These are phyloP conservation scores for Pseudogymnoascus sp. DNA, from an alignment of 2,329 filamentous ascomycete species.

Conservation along the genomic window DNA sequence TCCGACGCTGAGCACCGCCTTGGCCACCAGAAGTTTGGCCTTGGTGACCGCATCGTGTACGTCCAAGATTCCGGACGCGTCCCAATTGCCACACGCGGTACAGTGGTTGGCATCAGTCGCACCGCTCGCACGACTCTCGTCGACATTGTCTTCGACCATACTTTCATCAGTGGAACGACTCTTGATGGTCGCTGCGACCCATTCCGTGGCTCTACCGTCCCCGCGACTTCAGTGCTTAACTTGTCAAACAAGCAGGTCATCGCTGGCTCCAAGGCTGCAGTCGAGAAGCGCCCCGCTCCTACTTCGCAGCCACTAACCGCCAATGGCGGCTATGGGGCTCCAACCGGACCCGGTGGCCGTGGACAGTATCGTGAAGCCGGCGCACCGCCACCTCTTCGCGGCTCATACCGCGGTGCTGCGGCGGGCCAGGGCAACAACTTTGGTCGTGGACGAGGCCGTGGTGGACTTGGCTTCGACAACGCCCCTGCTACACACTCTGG, in stretches of 20 bases:
- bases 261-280: slow-evolving; percentile 52
- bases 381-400: slow-evolving; percentile 47
- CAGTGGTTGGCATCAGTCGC: slow-evolving; percentile 88
- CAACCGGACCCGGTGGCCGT: slow-evolving; percentile 45
- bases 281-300: slow-evolving; percentile 45
- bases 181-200: slow-evolving; percentile 83
- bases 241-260: slow-evolving; percentile 75
- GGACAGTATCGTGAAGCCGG: slow-evolving; percentile 55
- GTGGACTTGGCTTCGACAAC: slow-evolving; percentile 26
- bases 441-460: slow-evolving; percentile 34
- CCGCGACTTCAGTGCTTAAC: slow-evolving; percentile 82
- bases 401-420: slow-evolving; percentile 51
- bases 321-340: slow-evolving; percentile 47
- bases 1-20: slow-evolving; percentile 90
- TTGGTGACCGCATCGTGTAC: slow-evolving; percentile 91
- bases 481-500: slow-evolving; percentile 10
- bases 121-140: slow-evolving; percentile 76
- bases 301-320: slow-evolving; percentile 46
- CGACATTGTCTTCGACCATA: slow-evolving; percentile 86
- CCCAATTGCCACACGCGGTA: slow-evolving; percentile 83
- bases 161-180: slow-evolving; percentile 96
- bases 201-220: slow-evolving; percentile 90
- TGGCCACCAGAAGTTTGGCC: slow-evolving; percentile 70
- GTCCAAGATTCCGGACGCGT: slow-evolving; percentile 90
- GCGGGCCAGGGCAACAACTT: slow-evolving; percentile 38